phyloP scores from a whole-genome alignment of 1,284 basidiomycete genomes.

The Fomitopsis pinicola region DNA sequence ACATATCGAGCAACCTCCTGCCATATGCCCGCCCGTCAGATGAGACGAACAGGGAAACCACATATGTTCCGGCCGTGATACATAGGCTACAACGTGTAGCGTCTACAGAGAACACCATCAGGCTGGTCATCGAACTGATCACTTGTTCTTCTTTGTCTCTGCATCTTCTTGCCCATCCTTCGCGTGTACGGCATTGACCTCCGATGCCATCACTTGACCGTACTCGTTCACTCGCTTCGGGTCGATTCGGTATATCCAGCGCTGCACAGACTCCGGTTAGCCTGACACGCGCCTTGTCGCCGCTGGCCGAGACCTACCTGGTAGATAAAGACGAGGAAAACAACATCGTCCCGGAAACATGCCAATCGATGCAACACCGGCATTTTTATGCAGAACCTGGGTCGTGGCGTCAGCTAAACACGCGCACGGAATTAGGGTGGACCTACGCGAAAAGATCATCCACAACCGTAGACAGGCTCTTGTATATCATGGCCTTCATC shows the following conservation, averaged over 20 bases:
- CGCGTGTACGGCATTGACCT: constrained; percentile 40
- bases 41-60: constrained; percentile 5
- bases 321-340: constrained; percentile 84
- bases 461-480: constrained; percentile 84
- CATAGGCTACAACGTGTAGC: constrained; percentile 12
- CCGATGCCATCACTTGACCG: constrained; percentile 72
- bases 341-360: constrained; percentile 90
- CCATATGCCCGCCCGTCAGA: constrained; percentile 5
- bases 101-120: constrained; percentile 3
- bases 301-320: constrained; percentile 45
- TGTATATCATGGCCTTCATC: constrained; percentile 97
- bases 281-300: constrained; percentile 3
- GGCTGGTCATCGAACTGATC: constrained; percentile 17
- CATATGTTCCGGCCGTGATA: constrained; percentile 23
- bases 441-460: constrained; percentile 90
- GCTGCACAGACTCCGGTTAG: constrained; percentile 37
- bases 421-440: neutral
- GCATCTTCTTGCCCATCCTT: constrained; percentile 16
- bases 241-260: constrained; percentile 96
- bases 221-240: constrained; percentile 94
- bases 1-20: neutral
- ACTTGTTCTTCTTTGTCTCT: constrained; percentile 37
- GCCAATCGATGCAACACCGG: constrained; percentile 88
- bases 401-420: constrained; percentile 10
- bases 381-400: constrained; percentile 93